These are phyloP conservation scores for Waitea zeae DNA, from an alignment of 1,284 basidiomycete species.

Conservation along the genomic window DNA sequence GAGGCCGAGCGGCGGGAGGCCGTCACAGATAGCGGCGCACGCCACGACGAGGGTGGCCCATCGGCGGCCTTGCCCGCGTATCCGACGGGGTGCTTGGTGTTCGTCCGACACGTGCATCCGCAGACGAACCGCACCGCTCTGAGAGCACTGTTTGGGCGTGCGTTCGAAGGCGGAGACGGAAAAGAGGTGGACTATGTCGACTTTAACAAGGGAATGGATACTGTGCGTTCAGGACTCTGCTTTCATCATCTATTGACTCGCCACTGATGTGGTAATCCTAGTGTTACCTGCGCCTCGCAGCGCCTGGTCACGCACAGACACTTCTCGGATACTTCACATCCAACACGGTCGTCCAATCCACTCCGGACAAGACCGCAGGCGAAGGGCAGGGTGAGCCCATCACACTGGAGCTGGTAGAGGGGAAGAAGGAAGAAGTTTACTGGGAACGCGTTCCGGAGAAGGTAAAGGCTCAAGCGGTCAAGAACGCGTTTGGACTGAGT, in stretches of 20 bases:
- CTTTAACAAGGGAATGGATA: conserved; percentile 58
- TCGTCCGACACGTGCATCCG: conserved; percentile 47
- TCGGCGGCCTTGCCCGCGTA: conserved; percentile 15
- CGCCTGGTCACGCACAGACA: conserved; percentile 23
- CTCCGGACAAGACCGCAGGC: conserved; percentile 27
- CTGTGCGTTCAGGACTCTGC: conserved; percentile 36
- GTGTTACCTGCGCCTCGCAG: conserved; percentile 58
- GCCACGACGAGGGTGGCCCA: too few relatives aligned
- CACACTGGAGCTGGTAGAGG: conserved; percentile 33
- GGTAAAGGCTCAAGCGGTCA: conserved; percentile 40
- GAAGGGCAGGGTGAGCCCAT: conserved; percentile 17
- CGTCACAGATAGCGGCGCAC: too few relatives aligned
- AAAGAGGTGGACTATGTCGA: conserved; percentile 70
- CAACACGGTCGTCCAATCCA: conserved; percentile 20
- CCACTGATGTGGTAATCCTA: too few relatives aligned
- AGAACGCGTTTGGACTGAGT: conserved; percentile 28
- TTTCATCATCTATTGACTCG: too few relatives aligned
- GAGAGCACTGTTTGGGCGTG: conserved; percentile 33
- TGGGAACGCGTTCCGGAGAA: conserved; percentile 67
- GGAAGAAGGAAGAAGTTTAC: conserved; percentile 49
- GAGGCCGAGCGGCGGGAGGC: too few relatives aligned
- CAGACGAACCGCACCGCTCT: conserved; percentile 66
- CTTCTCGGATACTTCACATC: conserved; percentile 28
- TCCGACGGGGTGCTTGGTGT: conserved; percentile 48
- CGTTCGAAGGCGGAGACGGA: conserved; percentile 16